phyloP scores from a whole-genome alignment of 1,139 yeast genomes.

The Magnusiomyces magnusii region DNA sequence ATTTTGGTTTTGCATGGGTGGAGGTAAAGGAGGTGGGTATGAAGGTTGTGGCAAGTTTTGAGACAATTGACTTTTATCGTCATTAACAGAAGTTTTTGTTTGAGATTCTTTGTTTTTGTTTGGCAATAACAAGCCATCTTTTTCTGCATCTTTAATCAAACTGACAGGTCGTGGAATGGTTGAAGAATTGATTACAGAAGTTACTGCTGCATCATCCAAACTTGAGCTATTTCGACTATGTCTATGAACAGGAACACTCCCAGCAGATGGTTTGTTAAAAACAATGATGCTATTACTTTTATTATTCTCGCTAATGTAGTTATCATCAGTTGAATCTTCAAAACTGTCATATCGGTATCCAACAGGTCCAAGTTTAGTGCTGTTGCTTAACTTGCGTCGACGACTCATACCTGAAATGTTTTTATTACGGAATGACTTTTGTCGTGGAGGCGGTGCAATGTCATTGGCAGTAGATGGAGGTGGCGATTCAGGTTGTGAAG shows the following conservation, averaged over 20 bases:
- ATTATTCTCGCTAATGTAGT: not conserved
- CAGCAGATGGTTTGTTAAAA: not conserved
- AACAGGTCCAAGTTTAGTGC: not conserved
- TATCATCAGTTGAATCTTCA: not conserved
- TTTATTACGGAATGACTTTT: not conserved
- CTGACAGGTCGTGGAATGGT: not conserved
- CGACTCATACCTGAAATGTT: not conserved
- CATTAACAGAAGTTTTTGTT: not conserved
- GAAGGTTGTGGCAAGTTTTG: not conserved
- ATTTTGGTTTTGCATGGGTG: not conserved
- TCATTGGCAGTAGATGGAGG: not conserved
- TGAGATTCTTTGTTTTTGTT: not conserved
- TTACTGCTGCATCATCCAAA: not conserved
- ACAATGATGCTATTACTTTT: not conserved
- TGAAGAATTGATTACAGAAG: not conserved
- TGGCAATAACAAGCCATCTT: not conserved
- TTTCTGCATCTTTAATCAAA: not conserved
- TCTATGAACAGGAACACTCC: not conserved
- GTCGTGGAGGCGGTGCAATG: not conserved
- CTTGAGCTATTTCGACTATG: not conserved
- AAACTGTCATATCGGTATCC: not conserved
- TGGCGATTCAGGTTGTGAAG: not conserved
- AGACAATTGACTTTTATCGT: too few relatives aligned
- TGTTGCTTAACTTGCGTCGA: not conserved
- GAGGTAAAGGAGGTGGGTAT: slow-evolving; percentile 2